These are phyloP conservation scores for Helotiales sp. DNA, from an alignment of 2,329 filamentous ascomycete genomes.

Conservation along the genomic window DNA sequence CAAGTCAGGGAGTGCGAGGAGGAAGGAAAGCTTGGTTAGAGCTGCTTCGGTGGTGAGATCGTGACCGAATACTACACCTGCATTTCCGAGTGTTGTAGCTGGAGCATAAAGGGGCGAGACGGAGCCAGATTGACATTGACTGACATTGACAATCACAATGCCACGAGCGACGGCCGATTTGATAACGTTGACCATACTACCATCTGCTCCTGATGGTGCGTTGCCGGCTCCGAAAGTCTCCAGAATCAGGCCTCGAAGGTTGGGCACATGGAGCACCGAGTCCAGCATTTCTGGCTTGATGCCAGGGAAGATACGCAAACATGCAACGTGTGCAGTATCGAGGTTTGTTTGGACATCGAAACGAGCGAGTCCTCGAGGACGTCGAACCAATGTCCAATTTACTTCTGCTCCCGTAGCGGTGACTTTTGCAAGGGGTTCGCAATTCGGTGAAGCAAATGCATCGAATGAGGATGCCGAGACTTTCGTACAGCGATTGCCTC, in stretches of 20 bases:
- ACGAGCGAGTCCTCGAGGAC: constrained; percentile 60
- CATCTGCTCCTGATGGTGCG: constrained; percentile 66
- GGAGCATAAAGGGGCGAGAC: constrained; percentile 64
- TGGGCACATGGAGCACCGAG: constrained; percentile 64
- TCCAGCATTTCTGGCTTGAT: constrained; percentile 75
- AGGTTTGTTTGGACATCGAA: constrained; percentile 67
- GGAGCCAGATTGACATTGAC: constrained; percentile 62
- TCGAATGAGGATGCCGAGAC: constrained; percentile 71
- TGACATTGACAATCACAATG: constrained; percentile 75
- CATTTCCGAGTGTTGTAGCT: constrained; percentile 64
- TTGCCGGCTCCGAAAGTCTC: constrained; percentile 78
- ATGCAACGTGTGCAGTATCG: constrained; percentile 70
- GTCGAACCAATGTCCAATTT: constrained; percentile 65
- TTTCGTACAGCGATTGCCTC: constrained; percentile 72
- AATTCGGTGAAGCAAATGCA: constrained; percentile 72
- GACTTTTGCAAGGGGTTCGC: constrained; percentile 66
- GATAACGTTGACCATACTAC: constrained; percentile 63
- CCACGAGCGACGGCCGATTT: constrained; percentile 67
- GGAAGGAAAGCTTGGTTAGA: constrained; percentile 44
- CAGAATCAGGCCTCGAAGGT: constrained; percentile 68
- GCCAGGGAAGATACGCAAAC: constrained; percentile 72
- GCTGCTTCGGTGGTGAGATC: constrained; percentile 68
- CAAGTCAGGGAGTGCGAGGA: constrained; percentile 63
- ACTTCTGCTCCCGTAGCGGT: constrained; percentile 65
- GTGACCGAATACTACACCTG: constrained; percentile 71